Conservation (phyloP, 1,284 basidiomycete genomes). For the Boletus semigastroideus region DNA sequence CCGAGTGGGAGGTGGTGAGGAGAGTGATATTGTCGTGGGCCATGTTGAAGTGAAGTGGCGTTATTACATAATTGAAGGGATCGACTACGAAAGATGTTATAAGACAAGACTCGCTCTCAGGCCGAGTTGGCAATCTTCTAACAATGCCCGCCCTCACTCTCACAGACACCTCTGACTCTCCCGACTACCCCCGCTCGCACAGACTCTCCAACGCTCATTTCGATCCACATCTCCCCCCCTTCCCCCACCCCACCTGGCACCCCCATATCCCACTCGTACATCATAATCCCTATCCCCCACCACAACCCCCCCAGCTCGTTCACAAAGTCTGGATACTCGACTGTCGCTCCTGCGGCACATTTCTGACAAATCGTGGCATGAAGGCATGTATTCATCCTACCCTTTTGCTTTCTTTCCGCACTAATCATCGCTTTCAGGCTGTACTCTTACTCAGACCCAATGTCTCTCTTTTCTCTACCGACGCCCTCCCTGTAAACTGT, state of each 20-base stretch:
- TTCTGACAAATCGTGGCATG: slow-evolving; percentile 84
- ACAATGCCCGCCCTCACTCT: slow-evolving; percentile 33
- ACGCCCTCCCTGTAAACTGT: slow-evolving; percentile 78
- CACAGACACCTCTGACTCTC: slow-evolving; percentile 11
- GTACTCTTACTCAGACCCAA: slow-evolving; percentile 80
- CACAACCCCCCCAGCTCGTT: slow-evolving; percentile 41
- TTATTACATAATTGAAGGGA: slow-evolving; percentile 33
- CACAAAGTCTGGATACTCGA: slow-evolving; percentile 82
- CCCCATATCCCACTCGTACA: slow-evolving; percentile 29
- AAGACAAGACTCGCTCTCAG: slow-evolving; percentile 40
- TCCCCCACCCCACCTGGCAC: slow-evolving; percentile 26
- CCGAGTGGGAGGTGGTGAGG: slow-evolving; percentile 60
- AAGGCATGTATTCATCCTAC: slow-evolving; percentile 48
- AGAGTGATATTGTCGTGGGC: slow-evolving; percentile 46
- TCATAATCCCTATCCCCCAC: slow-evolving; percentile 41
- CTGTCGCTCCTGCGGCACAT: slow-evolving; percentile 71
- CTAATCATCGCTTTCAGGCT: slow-evolving; percentile 48
- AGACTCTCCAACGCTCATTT: slow-evolving; percentile 34
- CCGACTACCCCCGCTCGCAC: slow-evolving; percentile 24
- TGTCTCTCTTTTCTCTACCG: slow-evolving; percentile 82
- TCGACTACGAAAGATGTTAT: slow-evolving; percentile 35
- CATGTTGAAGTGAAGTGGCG: slow-evolving; percentile 15
- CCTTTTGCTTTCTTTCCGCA: neutral
- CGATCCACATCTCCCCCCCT: slow-evolving; percentile 26
- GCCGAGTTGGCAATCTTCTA: slow-evolving; percentile 30